phyloP scores from a whole-genome alignment of 345 rosid species.

The Aquilaria sinensis region DNA sequence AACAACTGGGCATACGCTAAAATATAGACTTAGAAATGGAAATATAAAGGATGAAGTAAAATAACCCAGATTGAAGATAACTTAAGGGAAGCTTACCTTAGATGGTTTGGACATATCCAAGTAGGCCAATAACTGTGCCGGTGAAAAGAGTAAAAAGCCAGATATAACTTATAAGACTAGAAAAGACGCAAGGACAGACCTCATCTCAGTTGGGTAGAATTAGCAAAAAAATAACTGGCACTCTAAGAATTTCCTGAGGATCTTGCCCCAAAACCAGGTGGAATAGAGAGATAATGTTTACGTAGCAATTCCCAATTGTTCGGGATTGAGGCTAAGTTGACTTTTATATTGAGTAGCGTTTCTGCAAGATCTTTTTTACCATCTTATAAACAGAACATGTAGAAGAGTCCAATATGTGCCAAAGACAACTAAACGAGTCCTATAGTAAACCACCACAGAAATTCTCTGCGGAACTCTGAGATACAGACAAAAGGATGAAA shows the following conservation, averaged over 20 bases:
- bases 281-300: no score
- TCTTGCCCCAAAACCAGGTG: no score
- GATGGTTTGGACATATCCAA: slow-evolving; percentile 1
- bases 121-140: not conserved
- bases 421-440: not conserved
- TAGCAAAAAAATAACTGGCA: no score
- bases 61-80: not conserved
- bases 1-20: not conserved
- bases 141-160: not conserved
- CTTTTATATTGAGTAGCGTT: no score
- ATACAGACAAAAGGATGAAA: not conserved
- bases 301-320: no score
- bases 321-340: no score
- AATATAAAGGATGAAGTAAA: not conserved
- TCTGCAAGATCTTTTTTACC: no score
- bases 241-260: no score
- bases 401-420: not conserved
- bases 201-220: no score
- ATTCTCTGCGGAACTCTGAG: not conserved
- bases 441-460: not conserved
- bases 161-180: no score
- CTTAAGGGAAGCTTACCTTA: not conserved
- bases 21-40: not conserved
- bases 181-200: no score
- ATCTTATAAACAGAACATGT: not conserved